Base-by-base conservation (phyloP, 2,329 filamentous ascomycete genomes). In the Trichoderma koningiopsis region DNA sequence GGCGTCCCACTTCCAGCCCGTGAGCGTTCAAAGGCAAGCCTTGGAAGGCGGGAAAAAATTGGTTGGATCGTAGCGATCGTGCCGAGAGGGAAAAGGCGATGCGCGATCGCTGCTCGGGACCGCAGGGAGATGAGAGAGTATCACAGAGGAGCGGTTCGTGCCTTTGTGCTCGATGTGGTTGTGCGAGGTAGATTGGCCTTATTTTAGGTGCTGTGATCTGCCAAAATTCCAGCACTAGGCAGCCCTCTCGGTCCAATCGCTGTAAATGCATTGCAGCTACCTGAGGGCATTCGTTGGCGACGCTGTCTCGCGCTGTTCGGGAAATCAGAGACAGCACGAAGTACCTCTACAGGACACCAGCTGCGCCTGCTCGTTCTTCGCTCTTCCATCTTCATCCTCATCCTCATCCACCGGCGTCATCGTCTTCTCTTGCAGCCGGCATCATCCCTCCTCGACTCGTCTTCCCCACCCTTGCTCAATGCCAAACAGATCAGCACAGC, bases 401-500 rank as follows among this genome's bases (percentile, higher is more conserved):
- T 65, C 62, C 31, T 59, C 63, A 37, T 33, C 24, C 64, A 33
- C 11, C 22, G 19, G 19, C 40, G 40, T 43, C 40, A 43, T 27
- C 47, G 19, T 49, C 47, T 49, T 49, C 14, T 49, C 22, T 22
- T 22, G 10, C 47, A 49, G 63, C 53, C n/a, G 13, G 53, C 63
- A 66, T 66, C 37, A 66, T 58, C 55, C 64, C 64, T 58, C 29
- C 49, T 49, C 19, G 64, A 59, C 55, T 67, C 40, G 27, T 13
- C 53, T 58, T 8, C 53, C 27, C 24, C 52, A 57, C 14, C 63
- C 53, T n/a, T 49, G 63, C 22, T 35, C 7, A 43, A 29, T 64
- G 49, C 52, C 61, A 64, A 64, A 64, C 63, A 35, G 63, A 66
- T 58, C 63, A 66, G 37, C 53, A 58, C 53, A 66, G 63, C 63